Conservation (phyloP, 1,284 basidiomycete species). For the Ceratobasidium sp. region DNA sequence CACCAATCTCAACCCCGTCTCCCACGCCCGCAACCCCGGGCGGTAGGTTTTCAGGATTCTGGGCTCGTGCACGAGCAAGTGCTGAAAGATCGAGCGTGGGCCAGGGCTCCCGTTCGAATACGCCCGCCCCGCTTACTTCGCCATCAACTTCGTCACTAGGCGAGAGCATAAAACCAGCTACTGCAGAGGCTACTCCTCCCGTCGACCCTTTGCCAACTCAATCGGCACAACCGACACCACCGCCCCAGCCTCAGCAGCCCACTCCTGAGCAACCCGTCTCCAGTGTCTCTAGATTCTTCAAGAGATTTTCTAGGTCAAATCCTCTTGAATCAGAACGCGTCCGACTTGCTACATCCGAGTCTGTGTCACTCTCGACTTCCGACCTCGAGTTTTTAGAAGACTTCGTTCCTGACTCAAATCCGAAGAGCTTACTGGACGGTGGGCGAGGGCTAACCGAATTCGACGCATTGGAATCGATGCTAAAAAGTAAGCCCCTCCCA, state of each 20-base stretch:
- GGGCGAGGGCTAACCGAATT: slow-evolving; percentile 37
- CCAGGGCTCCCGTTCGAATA: slow-evolving; percentile 32
- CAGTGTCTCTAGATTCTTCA: slow-evolving; percentile 40
- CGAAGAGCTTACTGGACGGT: slow-evolving; percentile 32
- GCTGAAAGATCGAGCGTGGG: slow-evolving; percentile 19
- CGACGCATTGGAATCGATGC: slow-evolving; percentile 40
- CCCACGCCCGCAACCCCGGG: slow-evolving; percentile 16
- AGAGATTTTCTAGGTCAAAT: slow-evolving; percentile 36
- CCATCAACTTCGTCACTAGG: slow-evolving; percentile 42
- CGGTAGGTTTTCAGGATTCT: slow-evolving; percentile 40
- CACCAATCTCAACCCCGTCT: slow-evolving; percentile 15
- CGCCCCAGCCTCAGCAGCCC: neutral
- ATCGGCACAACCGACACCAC: neutral
- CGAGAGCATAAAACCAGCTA: slow-evolving; percentile 21
- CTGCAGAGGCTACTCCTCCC: neutral
- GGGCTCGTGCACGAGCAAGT: slow-evolving; percentile 37
- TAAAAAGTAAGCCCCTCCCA: slow-evolving; percentile 34
- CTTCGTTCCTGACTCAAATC: slow-evolving; percentile 30
- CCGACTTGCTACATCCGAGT: slow-evolving; percentile 32
- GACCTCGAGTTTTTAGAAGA: slow-evolving; percentile 42
- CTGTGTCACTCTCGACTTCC: slow-evolving; percentile 24
- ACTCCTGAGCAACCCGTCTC: slow-evolving; percentile 22
- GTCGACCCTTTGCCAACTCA: slow-evolving; percentile 21
- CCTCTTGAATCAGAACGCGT: slow-evolving; percentile 27
- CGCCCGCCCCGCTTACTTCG: slow-evolving; percentile 39